Evolutionary conservation across 176 grass and related monocot genomes (phyloP).

Genomic region (Themeda triandra): DNA sequence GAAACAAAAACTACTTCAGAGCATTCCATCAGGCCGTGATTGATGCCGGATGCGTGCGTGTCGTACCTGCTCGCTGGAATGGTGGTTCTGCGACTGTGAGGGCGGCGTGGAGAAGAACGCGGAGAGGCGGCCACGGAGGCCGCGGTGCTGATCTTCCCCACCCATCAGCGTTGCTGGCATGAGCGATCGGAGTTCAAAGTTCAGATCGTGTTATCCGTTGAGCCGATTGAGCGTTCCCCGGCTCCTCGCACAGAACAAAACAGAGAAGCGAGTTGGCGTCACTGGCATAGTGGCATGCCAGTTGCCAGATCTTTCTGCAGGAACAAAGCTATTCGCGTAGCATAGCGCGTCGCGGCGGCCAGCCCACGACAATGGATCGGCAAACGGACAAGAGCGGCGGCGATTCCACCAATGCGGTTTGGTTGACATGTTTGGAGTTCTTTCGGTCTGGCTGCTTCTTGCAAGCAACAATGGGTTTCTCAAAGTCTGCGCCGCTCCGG

Average conservation of each 20-base stretch:
- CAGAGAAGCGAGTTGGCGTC: background rate
- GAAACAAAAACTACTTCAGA: background rate
- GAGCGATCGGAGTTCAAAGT: background rate
- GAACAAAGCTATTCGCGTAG: background rate
- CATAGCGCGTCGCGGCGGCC: background rate
- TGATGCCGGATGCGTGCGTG: background rate
- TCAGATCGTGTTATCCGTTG: background rate
- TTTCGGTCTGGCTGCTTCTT: no score
- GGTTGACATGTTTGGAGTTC: background rate
- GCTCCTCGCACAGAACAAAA: background rate
- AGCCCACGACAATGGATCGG: background rate
- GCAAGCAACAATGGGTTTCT: no score
- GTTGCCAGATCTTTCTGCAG: background rate
- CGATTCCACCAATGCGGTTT: slow-evolving; percentile 31
- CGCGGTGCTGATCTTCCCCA: slow-evolving; percentile 17
- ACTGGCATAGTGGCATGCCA: background rate
- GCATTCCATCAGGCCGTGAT: background rate
- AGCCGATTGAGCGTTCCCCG: background rate
- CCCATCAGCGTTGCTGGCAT: background rate
- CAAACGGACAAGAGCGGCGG: slow-evolving; percentile 14
- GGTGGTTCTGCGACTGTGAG: background rate
- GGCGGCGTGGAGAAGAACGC: slow-evolving; percentile 25
- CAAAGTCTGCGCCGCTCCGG: no score
- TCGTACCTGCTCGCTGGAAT: slow-evolving; percentile 3
- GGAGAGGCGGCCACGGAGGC: slow-evolving; percentile 25